A percentile compares a stretch with the other conserved stretches of the same genome.
These are phyloP conservation scores for Phaeophleospora eucalypticola DNA, from an alignment of 2,329 filamentous ascomycete genomes.

Conservation along the genomic window DNA sequence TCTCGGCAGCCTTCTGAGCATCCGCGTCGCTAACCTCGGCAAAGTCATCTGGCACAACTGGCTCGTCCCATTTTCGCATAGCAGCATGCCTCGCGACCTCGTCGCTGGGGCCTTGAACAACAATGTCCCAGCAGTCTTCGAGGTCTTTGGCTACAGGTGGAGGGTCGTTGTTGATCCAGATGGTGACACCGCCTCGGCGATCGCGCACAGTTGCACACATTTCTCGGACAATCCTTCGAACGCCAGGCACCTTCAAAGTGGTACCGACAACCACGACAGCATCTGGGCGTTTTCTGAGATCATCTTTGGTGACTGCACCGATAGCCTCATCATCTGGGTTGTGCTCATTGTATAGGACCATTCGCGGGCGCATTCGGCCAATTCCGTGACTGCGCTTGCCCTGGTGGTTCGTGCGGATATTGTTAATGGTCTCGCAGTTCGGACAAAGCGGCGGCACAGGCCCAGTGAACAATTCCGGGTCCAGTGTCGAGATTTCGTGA, in stretches of 20 bases:
- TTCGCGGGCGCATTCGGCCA: conserved; percentile 81
- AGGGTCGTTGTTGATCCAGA: conserved; percentile 90
- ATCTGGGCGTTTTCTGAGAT: conserved; percentile 80
- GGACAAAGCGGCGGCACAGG: conserved; percentile 77
- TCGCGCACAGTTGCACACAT: conserved; percentile 83
- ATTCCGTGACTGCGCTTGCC: conserved; percentile 93
- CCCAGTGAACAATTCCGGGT: conserved; percentile 75
- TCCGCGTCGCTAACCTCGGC: conserved; percentile 46
- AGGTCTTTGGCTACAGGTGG: conserved; percentile 80
- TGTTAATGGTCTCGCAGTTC: conserved; percentile 69
- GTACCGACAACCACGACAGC: conserved; percentile 93
- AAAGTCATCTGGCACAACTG: conserved; percentile 34
- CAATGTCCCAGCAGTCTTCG: conserved; percentile 87
- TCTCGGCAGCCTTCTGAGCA: conserved; percentile 37
- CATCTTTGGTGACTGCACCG: conserved; percentile 80
- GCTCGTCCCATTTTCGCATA: conserved; percentile 56
- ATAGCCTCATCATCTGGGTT: conserved; percentile 97
- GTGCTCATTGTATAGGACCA: conserved; percentile 95
- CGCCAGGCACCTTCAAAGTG: conserved; percentile 89
- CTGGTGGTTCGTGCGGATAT: conserved; percentile 67
- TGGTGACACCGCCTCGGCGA: conserved; percentile 69
- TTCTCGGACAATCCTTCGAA: conserved; percentile 82
- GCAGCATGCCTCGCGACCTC: conserved; percentile 72
- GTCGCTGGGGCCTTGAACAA: conserved; percentile 83
- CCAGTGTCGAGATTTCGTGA: conserved; percentile 68